These are phyloP conservation scores for Mortierella sp. DNA, from an alignment of 371 early-diverging fungal genomes.

Conservation along the genomic window DNA sequence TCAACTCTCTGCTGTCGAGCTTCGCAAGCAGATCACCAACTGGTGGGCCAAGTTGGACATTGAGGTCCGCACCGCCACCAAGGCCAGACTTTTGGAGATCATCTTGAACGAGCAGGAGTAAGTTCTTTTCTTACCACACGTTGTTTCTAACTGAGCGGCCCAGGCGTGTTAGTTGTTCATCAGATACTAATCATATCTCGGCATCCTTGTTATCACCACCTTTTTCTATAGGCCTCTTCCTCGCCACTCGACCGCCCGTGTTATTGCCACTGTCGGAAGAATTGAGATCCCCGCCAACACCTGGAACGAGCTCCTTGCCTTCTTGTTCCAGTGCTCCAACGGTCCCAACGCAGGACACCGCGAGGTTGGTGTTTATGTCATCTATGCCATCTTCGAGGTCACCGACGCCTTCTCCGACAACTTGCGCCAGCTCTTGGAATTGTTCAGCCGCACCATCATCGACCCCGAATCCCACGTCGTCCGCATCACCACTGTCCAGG, in stretches of 20 bases:
- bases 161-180: neutral
- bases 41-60: conserved; percentile 79
- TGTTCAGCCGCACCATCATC: conserved; percentile 78
- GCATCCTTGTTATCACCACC: neutral
- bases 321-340: conserved; percentile 83
- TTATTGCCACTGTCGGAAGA: conserved; percentile 88
- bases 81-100: conserved; percentile 73
- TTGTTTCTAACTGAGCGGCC: neutral
- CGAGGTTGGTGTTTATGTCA: conserved; percentile 87
- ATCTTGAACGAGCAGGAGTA: conserved; percentile 80
- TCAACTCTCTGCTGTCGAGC: conserved; percentile 91
- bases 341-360: conserved; percentile 81
- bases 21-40: conserved; percentile 81
- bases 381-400: conserved; percentile 87
- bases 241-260: conserved; percentile 86
- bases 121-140: conserved; percentile 18
- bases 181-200: neutral
- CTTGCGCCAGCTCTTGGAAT: conserved; percentile 74
- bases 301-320: conserved; percentile 85
- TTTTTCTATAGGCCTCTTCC: conserved; percentile 69
- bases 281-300: conserved; percentile 81
- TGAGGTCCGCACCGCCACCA: conserved; percentile 68
- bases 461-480: conserved; percentile 91
- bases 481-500: conserved; percentile 82
- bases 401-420: conserved; percentile 79